phyloP scores from a whole-genome alignment of 2,329 filamentous ascomycete species.

The Ceratocystiopsis brevicomis region DNA sequence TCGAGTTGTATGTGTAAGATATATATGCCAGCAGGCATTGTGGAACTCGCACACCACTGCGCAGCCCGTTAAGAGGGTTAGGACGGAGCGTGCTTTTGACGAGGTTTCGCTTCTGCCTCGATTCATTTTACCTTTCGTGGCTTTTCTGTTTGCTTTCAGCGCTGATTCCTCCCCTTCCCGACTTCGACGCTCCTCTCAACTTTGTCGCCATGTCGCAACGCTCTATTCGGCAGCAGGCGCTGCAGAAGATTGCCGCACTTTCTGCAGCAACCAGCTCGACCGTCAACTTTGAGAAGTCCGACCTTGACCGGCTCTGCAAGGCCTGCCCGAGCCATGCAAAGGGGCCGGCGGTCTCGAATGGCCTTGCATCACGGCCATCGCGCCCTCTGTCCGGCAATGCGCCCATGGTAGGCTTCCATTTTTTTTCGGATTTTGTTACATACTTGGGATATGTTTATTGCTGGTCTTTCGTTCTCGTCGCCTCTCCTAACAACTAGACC shows the following conservation, averaged over 20 bases:
- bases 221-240: constrained; percentile 40
- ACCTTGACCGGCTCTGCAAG: constrained; percentile 42
- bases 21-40: neutral
- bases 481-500: constrained; percentile 31
- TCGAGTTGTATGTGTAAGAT: neutral
- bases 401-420: constrained; percentile 34
- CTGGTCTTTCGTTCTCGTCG: neutral
- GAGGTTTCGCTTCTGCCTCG: too few species aligned
- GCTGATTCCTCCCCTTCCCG: neutral
- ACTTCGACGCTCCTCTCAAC: neutral
- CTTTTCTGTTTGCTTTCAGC: too few species aligned
- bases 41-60: neutral
- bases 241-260: constrained; percentile 46
- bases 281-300: constrained; percentile 39
- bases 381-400: constrained; percentile 30
- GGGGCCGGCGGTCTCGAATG: constrained; percentile 28
- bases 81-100: too few species aligned
- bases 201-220: constrained; percentile 23
- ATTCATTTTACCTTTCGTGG: too few species aligned
- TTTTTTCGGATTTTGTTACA: neutral
- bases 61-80: neutral
- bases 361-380: constrained; percentile 23
- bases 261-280: constrained; percentile 37
- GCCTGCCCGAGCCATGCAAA: constrained; percentile 32
- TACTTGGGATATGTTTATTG: constrained; percentile 1